Evolutionary conservation across 192 early-diverging fungal species (phyloP), one percentile per base, ranked within the genome.

Genomic region (Glomus cerebriforme): DNA sequence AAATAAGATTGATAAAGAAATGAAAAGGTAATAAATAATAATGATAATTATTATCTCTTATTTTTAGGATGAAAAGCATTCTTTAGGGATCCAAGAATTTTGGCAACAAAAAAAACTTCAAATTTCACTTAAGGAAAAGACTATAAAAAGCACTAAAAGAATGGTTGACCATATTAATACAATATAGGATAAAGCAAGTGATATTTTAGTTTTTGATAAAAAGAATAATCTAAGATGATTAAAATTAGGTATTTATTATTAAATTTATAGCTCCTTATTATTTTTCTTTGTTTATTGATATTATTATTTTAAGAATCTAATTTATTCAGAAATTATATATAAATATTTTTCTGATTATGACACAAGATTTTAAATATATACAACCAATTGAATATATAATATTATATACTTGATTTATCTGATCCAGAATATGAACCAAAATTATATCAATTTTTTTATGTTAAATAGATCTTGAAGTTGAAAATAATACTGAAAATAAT

Each of bases 101-200:
- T 69, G 67, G 67, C 37, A 6, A 22, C 5, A 69, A 22, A 69
- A 12, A 69, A 69, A 69, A 13, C 37, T 37, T 69, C 37, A 19
- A 69, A 69, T 43, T 69, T 7, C 13, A 15, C 37, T 69, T 69
- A 43, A 69, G 17, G 67, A 69, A 45, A 69, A 39, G 7, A 45
- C 67, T 69, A 35, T 69, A 12, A 69, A 69, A 69, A 69, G 67
- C 34, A 69, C 67, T 43, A 9, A 69, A 69, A 64, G 27, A 31
- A 64, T 64, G 5, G 27, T 64, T 24, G 19, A 69, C 67, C 35
- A 69, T 4, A 26, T 69, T 69, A 69, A 69, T 69, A 64, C 8
- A 31, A 9, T 64, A 64, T 24, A 64, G 27, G 63, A 64, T 0
- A 35, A 37, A 69, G 32, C 34, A 3, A 69, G 67, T 19, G 67